phyloP scores from a whole-genome alignment of 2,329 filamentous ascomycete genomes.

The Bipolaris sorokiniana region DNA sequence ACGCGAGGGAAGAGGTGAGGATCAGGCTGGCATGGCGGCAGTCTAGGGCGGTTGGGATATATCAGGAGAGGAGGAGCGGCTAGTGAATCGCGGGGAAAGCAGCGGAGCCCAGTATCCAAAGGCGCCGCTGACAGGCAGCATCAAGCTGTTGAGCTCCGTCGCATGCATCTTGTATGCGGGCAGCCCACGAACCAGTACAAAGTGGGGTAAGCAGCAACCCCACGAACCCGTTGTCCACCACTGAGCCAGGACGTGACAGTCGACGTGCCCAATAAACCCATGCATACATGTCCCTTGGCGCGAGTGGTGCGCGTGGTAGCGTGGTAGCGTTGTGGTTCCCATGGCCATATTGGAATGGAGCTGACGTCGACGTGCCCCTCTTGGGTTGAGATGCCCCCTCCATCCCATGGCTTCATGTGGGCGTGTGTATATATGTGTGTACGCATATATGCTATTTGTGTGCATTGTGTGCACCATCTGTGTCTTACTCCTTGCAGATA shows the following conservation, averaged over 20 bases:
- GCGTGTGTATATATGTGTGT: too few species aligned
- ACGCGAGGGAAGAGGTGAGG: neutral
- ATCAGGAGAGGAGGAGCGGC: conserved; percentile 13
- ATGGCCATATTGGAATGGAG: conserved; percentile 12
- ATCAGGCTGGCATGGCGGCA: conserved; percentile 7
- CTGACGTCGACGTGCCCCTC: conserved; percentile 22
- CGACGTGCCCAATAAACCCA: conserved; percentile 23
- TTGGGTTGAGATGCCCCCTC: neutral
- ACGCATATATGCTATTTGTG: neutral
- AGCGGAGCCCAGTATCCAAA: neutral
- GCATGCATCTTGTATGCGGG: conserved; percentile 33
- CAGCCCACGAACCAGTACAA: conserved; percentile 19
- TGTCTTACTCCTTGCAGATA: neutral
- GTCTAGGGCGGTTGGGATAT: conserved; percentile 1
- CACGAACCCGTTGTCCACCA: conserved; percentile 16
- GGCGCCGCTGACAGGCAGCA: conserved; percentile 20
- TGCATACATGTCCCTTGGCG: conserved; percentile 21
- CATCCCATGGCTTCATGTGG: too few species aligned
- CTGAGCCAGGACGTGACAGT: conserved; percentile 16
- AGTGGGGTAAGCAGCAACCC: conserved; percentile 33
- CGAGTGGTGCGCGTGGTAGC: conserved; percentile 16
- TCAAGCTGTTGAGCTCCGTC: conserved; percentile 32
- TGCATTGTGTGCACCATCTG: neutral
- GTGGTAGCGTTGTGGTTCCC: conserved; percentile 20
- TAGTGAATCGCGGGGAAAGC: conserved; percentile 11